Percentiles rank a stretch among this genome's conserved stretches.
Conservation (phyloP, 192 early-diverging fungal genomes). For the Podila epigama region DNA sequence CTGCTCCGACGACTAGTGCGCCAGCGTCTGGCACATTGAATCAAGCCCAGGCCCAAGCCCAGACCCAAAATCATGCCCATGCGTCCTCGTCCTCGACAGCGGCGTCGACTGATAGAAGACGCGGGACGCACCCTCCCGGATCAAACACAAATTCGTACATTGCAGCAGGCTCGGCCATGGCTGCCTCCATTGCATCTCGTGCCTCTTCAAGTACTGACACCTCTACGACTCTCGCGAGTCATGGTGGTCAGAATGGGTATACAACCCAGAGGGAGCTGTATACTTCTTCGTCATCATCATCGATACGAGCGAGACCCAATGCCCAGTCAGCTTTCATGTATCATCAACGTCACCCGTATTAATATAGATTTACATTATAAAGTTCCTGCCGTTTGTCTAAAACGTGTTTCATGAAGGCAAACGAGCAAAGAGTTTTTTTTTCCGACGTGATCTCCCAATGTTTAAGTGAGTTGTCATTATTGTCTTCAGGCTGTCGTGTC, state of each 20-base stretch:
- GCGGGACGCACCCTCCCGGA: not conserved
- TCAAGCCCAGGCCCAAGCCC: too few relatives aligned
- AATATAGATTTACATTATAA: not conserved
- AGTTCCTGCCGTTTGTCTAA: too few relatives aligned
- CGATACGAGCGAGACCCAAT: not conserved
- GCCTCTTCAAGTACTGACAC: not conserved
- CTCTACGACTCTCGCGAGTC: not conserved
- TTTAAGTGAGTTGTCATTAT: too few relatives aligned
- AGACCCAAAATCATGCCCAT: too few relatives aligned
- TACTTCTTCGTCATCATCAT: too few relatives aligned
- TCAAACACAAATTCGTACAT: not conserved
- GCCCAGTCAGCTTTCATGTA: not conserved
- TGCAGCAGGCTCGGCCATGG: not conserved
- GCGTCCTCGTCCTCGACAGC: too few relatives aligned
- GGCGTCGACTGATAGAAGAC: too few relatives aligned
- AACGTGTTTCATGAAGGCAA: too few relatives aligned
- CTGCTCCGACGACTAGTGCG: not conserved
- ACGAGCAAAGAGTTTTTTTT: too few relatives aligned
- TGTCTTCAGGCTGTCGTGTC: too few relatives aligned
- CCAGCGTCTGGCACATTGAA: not conserved
- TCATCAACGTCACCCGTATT: not conserved
- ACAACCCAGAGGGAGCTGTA: too few relatives aligned
- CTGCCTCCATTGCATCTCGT: not conserved
- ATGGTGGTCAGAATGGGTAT: not conserved
- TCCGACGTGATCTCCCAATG: too few relatives aligned